These are phyloP conservation scores for Penicillium sp. DNA, from an alignment of 2,329 filamentous ascomycete species.

Conservation along the genomic window DNA sequence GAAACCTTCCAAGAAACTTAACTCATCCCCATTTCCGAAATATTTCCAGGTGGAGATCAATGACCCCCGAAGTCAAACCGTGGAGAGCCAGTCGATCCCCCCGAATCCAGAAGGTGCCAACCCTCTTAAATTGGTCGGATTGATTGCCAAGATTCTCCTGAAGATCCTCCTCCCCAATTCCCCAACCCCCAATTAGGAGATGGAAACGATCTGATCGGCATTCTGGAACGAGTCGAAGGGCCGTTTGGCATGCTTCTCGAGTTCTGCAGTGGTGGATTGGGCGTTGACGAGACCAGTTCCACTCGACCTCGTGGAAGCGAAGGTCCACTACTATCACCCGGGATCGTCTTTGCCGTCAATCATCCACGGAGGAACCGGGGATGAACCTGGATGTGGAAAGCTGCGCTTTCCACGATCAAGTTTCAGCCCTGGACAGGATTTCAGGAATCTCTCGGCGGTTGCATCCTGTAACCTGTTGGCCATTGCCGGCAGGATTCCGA, in stretches of 20 bases:
- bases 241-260: slow-evolving; percentile 13
- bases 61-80: too few relatives aligned
- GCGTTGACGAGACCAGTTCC: slow-evolving; percentile 11
- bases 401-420: too few relatives aligned
- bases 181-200: neutral
- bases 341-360: too few relatives aligned
- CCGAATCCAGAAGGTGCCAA: slow-evolving; percentile 5
- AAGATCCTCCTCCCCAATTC: slow-evolving; percentile 9
- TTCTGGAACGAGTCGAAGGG: slow-evolving; percentile 22
- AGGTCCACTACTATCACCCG: slow-evolving; percentile 22
- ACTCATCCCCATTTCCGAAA: too few relatives aligned
- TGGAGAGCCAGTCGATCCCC: too few relatives aligned
- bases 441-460: neutral
- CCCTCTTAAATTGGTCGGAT: too few relatives aligned
- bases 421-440: neutral
- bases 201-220: slow-evolving; percentile 18
- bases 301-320: slow-evolving; percentile 26
- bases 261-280: slow-evolving; percentile 21
- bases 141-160: slow-evolving; percentile 16
- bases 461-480: neutral
- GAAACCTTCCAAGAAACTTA: slow-evolving; percentile 6
- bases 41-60: too few relatives aligned
- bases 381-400: slow-evolving; percentile 1
- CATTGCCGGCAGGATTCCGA: neutral
- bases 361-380: too few relatives aligned